These are phyloP conservation scores for Salix exigua DNA, from an alignment of 345 rosid species.

Conservation along the genomic window DNA sequence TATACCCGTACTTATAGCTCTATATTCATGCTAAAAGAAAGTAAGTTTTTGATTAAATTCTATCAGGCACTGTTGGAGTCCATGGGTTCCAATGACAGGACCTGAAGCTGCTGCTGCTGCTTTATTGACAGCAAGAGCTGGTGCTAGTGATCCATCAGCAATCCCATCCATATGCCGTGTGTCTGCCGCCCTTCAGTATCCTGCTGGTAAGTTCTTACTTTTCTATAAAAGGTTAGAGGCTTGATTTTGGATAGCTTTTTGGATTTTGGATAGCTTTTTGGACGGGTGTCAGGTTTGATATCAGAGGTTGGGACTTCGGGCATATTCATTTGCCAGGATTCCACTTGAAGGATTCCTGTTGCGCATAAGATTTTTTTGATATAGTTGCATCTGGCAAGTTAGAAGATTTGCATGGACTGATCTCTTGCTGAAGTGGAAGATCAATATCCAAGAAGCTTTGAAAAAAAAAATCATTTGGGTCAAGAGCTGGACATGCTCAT, in stretches of 20 bases:
- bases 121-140: constrained; percentile 93
- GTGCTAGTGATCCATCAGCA: constrained; percentile 97
- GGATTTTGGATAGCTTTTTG: not conserved
- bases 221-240: constrained; percentile 1
- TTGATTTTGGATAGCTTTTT: not conserved
- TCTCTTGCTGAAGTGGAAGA: not conserved
- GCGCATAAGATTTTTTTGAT: too few species aligned
- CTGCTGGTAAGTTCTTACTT: constrained; percentile 57
- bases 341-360: not conserved
- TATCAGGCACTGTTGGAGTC: constrained; percentile 89
- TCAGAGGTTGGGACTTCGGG: not conserved
- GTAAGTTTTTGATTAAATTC: constrained; percentile 16
- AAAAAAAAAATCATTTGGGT: not conserved
- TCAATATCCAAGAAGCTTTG: not conserved
- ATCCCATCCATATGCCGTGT: constrained; percentile 95
- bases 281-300: not conserved
- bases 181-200: constrained; percentile 93
- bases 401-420: not conserved
- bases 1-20: not conserved
- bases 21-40: not conserved
- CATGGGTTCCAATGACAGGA: constrained; percentile 84
- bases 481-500: not conserved
- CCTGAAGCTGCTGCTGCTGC: constrained; percentile 80
- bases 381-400: not conserved
- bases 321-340: not conserved